Evolutionary conservation across 163 green algal species (phyloP), one percentile per base, ranked within the genome.

Genomic region (Volvox carteri): DNA sequence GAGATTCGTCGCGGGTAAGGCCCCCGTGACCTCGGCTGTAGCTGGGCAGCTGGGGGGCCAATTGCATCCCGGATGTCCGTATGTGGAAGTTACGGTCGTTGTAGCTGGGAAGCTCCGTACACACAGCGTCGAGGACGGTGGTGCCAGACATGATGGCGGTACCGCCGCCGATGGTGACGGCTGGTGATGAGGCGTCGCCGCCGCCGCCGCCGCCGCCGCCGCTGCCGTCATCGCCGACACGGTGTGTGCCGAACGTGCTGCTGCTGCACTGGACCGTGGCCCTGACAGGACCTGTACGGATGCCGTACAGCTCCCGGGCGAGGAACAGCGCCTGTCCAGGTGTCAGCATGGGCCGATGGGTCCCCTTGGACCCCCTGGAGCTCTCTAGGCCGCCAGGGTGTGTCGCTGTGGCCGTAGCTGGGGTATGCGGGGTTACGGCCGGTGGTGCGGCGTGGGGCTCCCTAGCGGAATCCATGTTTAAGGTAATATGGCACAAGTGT

Each of bases 11-110:
- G 54, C 54, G 19, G 54, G 5, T 65, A 19, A 19, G 8, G 19
- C 25, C 3, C 54, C 28, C 54, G 19, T 65, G 25, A 23, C 54
- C 54, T 65, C 3, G 8, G 6, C 54, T 65, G 28, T 2, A 19
- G 3, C 7, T 19, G 3, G 12, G 50, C 12, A 30, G 54, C 54
- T 65, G 19, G 19, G 54, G 54, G 28, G 28, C 54, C 54, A 65
- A 23, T 23, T 72, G 60, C 60, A 4, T 72, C 8, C 18, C 44
- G 18, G 42, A 9, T 23, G 33, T 62, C 7, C 35, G 8, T 1
- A 88, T 60, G 1, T 23, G 83, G 68, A 88, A 88, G 37, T 81
- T 88, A 4, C 83, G 67, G 25, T 88, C 83, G 39, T 88, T 67
- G 19, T 88, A 88, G 68, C 83, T 88, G 35, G 83, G 68, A 3